Percentiles rank a stretch among this genome's conserved stretches.
phyloP scores from a whole-genome alignment of 306 rosid genomes.

The Cyamopsis tetragonoloba region DNA sequence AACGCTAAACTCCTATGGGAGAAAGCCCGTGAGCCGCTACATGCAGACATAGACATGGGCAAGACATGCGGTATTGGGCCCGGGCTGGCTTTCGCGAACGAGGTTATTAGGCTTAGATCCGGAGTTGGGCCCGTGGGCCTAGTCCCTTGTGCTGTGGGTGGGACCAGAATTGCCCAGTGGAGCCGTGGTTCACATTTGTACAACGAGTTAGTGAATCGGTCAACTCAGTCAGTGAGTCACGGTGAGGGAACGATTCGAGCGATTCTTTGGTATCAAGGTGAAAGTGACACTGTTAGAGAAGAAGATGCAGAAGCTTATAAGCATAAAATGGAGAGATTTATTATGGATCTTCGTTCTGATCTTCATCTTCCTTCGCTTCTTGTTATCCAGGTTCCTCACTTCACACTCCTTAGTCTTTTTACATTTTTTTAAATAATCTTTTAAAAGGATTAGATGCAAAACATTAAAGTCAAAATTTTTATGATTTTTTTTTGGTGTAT shows the following conservation, averaged over 20 bases:
- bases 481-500: too few relatives aligned
- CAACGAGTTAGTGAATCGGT: constrained; percentile 31
- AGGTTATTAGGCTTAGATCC: constrained; percentile 8
- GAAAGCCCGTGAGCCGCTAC: constrained; percentile 57
- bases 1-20: constrained; percentile 47
- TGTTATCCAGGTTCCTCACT: constrained; percentile 42
- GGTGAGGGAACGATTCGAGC: constrained; percentile 38
- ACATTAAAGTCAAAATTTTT: too few relatives aligned
- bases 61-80: constrained; percentile 65
- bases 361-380: constrained; percentile 43
- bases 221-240: constrained; percentile 12
- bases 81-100: constrained; percentile 55
- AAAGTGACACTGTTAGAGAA: constrained; percentile 47
- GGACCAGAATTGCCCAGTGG: constrained; percentile 50
- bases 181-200: constrained; percentile 40
- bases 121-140: constrained; percentile 31
- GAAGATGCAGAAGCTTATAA: constrained; percentile 40
- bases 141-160: constrained; percentile 69
- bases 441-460: too few relatives aligned
- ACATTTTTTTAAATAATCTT: too few relatives aligned
- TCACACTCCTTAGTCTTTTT: not conserved
- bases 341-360: constrained; percentile 38
- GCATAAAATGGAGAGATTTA: constrained; percentile 35
- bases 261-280: constrained; percentile 66
- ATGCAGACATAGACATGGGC: constrained; percentile 45